A percentile compares a stretch with the other conserved stretches of the same genome.
Evolutionary conservation across 2,329 filamentous ascomycete genomes (phyloP).

Genomic region (Trichoderma breve): DNA sequence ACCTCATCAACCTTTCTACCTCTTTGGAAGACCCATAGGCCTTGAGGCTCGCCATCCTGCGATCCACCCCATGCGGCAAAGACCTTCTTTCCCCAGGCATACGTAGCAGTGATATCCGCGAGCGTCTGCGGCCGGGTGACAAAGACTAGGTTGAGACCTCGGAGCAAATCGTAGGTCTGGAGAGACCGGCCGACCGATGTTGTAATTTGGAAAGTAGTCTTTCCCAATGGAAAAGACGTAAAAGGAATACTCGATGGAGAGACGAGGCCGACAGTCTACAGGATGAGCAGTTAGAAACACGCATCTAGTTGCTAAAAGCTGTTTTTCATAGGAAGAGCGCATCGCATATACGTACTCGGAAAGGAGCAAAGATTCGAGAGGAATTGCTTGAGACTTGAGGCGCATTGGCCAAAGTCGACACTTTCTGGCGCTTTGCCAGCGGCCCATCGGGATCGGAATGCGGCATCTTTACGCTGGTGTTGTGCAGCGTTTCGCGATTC

Average conservation of each 20-base stretch:
- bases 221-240: constrained; percentile 82
- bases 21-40: constrained; percentile 88
- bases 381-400: constrained; percentile 44
- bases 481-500: constrained; percentile 16
- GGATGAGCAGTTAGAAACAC: constrained; percentile 11
- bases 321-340: not conserved
- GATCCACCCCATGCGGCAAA: constrained; percentile 84
- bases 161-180: constrained; percentile 92
- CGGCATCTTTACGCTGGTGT: constrained; percentile 45
- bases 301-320: not conserved
- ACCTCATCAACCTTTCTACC: constrained; percentile 81
- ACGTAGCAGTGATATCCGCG: constrained; percentile 77
- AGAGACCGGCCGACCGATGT: constrained; percentile 87
- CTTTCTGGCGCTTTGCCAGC: constrained; percentile 74
- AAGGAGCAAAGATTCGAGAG: constrained; percentile 89
- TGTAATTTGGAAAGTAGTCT: constrained; percentile 95
- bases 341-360: constrained; percentile 63
- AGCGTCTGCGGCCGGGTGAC: constrained; percentile 89
- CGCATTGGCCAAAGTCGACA: constrained; percentile 42
- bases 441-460: constrained; percentile 60
- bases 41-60: constrained; percentile 52
- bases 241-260: constrained; percentile 90
- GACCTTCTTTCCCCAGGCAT: constrained; percentile 81
- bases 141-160: constrained; percentile 88
- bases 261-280: constrained; percentile 84